phyloP scores from a whole-genome alignment of 495 filamentous ascomycete species.

The Recurvomyces mirabilis region DNA sequence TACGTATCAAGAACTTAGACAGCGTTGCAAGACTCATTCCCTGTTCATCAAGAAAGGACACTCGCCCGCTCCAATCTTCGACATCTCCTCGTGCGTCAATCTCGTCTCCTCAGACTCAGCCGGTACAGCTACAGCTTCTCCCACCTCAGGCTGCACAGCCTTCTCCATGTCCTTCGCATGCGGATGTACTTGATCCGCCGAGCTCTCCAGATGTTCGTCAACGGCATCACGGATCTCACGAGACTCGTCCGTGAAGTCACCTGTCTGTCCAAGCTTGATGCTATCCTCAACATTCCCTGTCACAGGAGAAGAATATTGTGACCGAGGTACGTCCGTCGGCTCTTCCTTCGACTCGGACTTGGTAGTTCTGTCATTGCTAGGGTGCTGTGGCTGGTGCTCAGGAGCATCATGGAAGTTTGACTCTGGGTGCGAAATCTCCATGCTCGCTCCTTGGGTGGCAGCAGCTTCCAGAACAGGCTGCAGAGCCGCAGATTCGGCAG shows the following conservation, averaged over 20 bases:
- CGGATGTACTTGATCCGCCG: slow-evolving; percentile 20
- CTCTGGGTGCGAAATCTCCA: slow-evolving; percentile 3
- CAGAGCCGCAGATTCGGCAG: neutral
- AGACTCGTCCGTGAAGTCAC: slow-evolving; percentile 5
- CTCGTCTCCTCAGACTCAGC: slow-evolving; percentile 18
- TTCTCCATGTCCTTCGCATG: slow-evolving; percentile 22
- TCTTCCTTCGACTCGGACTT: neutral
- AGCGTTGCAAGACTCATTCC: too few relatives aligned
- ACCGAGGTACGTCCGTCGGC: neutral
- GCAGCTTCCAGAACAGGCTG: slow-evolving; percentile 3
- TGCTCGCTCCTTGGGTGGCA: slow-evolving; percentile 9
- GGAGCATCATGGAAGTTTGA: slow-evolving; percentile 9
- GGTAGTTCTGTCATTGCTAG: neutral
- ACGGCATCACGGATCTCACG: slow-evolving; percentile 13
- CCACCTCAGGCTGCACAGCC: slow-evolving; percentile 17
- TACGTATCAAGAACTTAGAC: too few relatives aligned
- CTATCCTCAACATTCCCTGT: slow-evolving; percentile 12
- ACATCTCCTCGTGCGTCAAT: slow-evolving; percentile 30
- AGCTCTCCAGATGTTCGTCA: slow-evolving; percentile 17
- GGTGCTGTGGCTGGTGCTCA: neutral
- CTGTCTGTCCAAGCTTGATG: slow-evolving; percentile 1
- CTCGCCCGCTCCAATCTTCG: slow-evolving; percentile 19
- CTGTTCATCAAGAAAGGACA: slow-evolving; percentile 28
- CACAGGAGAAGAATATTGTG: slow-evolving; percentile 19
- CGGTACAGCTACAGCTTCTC: slow-evolving; percentile 23